Base-by-base conservation (phyloP, 208 protist genomes). In the Phytomonas francai region DNA sequence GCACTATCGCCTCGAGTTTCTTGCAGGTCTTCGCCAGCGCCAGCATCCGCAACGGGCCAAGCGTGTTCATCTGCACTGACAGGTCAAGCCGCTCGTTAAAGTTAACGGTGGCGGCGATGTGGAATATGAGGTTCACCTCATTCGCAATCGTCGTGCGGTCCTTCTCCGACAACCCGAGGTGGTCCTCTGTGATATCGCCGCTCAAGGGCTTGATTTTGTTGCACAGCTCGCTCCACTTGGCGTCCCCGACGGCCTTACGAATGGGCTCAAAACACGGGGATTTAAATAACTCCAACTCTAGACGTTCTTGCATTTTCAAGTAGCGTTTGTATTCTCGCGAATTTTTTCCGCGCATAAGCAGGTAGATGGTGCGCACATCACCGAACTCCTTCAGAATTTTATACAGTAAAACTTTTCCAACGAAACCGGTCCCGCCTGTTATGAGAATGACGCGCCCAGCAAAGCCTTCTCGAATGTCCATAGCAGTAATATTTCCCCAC, bases 71-170 rank as follows among this genome's bases (percentile, higher is more conserved):
- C 65, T 91, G 78, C 29, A 92, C 72, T 3, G 91, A 80, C 36
- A 79, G 39, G 66, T 93, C 80, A 12, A 96, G 74, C 33, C 71
- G 65, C 67, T 92, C 88, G 34, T 89, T 86, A 72, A 96, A 96
- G 73, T 91, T 82, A 3, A 96, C 81, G n/a, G 88, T 96, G 4
- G 91, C 91, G 36, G 91, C 91, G 59, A 93, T 79, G 76, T 96
- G 91, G 30, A 94, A 70, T 57, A 96, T 83, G 54, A 92, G 76
- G 66, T 94, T 70, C 9, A 80, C 78, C 62, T 81, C 78, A 3
- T 73, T 63, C 22, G 78, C 66, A 65, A 93, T 32, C n/a, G 54
- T 78, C 31, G 82, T 59, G 51, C 79, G 73, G 63, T 84, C 72
- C 58, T 81, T 61, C 29, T 80, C 79, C 63, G 69, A 78, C 22